phyloP scores from a whole-genome alignment of 2,329 filamentous ascomycete genomes.

The Pestalotiopsis sp. region DNA sequence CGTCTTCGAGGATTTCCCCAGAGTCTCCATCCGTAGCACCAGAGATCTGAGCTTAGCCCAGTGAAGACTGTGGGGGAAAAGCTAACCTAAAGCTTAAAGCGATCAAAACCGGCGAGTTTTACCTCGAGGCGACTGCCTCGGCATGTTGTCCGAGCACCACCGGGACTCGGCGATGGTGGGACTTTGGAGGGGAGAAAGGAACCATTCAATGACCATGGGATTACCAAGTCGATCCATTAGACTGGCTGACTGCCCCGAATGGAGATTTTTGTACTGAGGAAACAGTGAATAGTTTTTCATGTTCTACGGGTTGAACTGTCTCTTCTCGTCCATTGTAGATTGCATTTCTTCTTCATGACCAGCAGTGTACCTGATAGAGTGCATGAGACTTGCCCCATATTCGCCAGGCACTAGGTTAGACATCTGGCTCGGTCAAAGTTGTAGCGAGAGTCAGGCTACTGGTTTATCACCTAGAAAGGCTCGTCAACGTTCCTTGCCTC shows the following conservation, averaged over 20 bases:
- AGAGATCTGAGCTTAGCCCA: slow-evolving; percentile 1
- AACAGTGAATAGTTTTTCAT: not conserved
- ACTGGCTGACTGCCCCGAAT: not conserved
- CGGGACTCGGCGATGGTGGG: slow-evolving; percentile 16
- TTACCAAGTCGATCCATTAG: not conserved
- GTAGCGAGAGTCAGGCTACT: not conserved
- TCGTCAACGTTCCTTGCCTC: not conserved
- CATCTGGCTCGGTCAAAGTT: not conserved
- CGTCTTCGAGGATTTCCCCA: not conserved
- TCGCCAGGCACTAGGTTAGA: not conserved
- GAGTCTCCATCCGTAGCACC: not conserved
- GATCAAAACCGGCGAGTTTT: slow-evolving; percentile 19
- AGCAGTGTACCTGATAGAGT: not conserved
- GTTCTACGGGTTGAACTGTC: not conserved
- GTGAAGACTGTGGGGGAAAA: slow-evolving; percentile 19
- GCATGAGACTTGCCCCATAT: not conserved
- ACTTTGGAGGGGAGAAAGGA: not conserved
- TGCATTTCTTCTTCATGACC: no score
- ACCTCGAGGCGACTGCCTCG: slow-evolving; percentile 17
- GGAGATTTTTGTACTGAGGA: not conserved
- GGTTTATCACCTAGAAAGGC: not conserved
- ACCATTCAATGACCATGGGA: not conserved
- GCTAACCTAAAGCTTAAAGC: not conserved
- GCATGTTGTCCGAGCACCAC: slow-evolving; percentile 18
- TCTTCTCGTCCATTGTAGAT: no score